Base-by-base conservation (phyloP, 2,329 filamentous ascomycete species). In the Epichloe elymi region DNA sequence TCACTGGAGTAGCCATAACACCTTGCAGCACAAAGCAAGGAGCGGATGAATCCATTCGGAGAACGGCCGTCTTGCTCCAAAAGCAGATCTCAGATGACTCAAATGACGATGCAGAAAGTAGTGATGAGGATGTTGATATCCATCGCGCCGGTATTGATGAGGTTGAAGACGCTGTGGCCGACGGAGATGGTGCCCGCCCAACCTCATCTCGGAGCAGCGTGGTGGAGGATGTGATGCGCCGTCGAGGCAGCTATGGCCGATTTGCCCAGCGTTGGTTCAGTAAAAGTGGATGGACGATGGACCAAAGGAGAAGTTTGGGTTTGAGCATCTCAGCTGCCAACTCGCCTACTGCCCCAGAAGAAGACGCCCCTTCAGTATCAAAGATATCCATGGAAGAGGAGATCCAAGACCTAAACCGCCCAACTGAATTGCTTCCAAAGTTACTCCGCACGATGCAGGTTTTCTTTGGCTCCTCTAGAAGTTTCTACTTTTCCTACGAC, bases 401-500 rank as follows among this genome's bases (percentile, higher is more conserved):
- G 5, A 7, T 46, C 3, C 64, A 64, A 6, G 52, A 30, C 10
- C 46, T 57, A 7, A 40, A 41, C 2, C 61, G 50, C 11, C 65
- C 67, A 15, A 66, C 70, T 6, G 59, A 76, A 4, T 68, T 97
- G 35, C 72, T 95, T 11, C 91, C 91, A 1, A 95, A 95, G 61
- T 74, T 97, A 39, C 67, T 98, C 41, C 79, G 85, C 40, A 94
- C 87, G 35, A 83, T 88, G 2, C 87, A 87, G 61, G 79, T 97
- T 51, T 79, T 95, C 54, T 91, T 96, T 62, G 83, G 86, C 1
- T 78, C 82, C 4, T 89, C 85, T 0, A 78, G 78, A 55, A 96
- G 88, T 64, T 97, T 96, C 66, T 97, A 85, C 71, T 98, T 91
- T 65, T 90, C 90, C 0, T 96, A 98, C 65, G 93, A 98, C 57